Percentiles rank a stretch among this genome's conserved stretches.
Evolutionary conservation across 768 basidiomycete genomes (phyloP).

Genomic region (Leccinum arenicola): DNA sequence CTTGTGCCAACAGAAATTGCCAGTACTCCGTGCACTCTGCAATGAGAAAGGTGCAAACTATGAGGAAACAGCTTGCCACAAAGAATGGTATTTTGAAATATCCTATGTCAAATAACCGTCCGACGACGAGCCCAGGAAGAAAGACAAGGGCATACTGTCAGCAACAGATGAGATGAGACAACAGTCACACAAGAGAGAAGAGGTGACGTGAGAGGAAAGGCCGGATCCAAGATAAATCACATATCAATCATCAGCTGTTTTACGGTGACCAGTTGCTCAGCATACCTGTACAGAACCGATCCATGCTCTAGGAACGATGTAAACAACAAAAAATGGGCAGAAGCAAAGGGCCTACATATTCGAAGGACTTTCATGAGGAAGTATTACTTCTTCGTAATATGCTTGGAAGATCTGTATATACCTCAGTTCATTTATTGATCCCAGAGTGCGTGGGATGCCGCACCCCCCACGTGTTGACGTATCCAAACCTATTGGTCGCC

Average conservation of each 20-base stretch:
- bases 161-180: background rate
- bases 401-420: constrained; percentile 61
- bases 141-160: constrained; percentile 60
- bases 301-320: constrained; percentile 54
- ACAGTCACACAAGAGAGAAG: background rate
- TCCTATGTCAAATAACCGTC: constrained; percentile 74
- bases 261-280: background rate
- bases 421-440: background rate
- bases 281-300: constrained; percentile 73
- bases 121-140: constrained; percentile 59
- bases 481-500: constrained; percentile 50
- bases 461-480: constrained; percentile 75
- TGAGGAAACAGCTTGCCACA: constrained; percentile 45
- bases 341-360: constrained; percentile 47
- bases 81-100: constrained; percentile 54
- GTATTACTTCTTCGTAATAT: constrained; percentile 58
- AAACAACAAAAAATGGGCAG: background rate
- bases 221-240: background rate
- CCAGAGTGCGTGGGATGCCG: constrained; percentile 14
- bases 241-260: background rate
- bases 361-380: constrained; percentile 52
- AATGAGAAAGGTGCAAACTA: constrained; percentile 57
- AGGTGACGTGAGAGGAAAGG: background rate
- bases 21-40: constrained; percentile 70
- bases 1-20: constrained; percentile 75